These are phyloP conservation scores for Monilinia aucupariae DNA, from an alignment of 2,329 filamentous ascomycete species.

Conservation along the genomic window DNA sequence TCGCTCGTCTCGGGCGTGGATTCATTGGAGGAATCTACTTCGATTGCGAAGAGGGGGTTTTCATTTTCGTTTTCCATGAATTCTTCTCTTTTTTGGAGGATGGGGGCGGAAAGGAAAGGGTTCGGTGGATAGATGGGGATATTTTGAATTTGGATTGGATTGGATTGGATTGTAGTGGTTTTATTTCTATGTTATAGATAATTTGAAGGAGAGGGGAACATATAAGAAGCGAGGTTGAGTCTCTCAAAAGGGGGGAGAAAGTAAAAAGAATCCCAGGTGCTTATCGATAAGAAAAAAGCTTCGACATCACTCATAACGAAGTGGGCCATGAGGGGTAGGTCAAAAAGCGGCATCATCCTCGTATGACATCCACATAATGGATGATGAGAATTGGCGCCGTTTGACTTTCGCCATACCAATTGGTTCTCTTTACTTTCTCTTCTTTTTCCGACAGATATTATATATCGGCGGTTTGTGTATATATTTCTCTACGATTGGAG, in stretches of 20 bases:
- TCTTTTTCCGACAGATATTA: background rate
- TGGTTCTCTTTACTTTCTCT: too few species aligned
- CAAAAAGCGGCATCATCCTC: background rate
- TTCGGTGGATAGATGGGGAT: background rate
- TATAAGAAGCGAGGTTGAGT: background rate
- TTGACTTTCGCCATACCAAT: too few species aligned
- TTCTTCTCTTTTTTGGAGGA: background rate
- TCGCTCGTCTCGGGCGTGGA: background rate
- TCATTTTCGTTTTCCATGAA: slow-evolving; percentile 24
- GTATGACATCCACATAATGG: background rate
- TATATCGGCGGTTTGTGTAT: background rate
- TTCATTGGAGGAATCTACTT: slow-evolving; percentile 39
- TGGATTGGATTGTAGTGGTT: slow-evolving; percentile 27
- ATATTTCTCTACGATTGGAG: background rate
- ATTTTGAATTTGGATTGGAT: background rate
- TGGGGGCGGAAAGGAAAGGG: too few species aligned
- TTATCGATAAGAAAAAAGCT: slow-evolving; percentile 10
- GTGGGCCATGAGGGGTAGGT: slow-evolving; percentile 6
- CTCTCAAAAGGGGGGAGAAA: background rate
- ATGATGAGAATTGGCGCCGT: background rate
- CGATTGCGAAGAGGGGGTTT: slow-evolving; percentile 41
- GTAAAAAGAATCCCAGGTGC: background rate
- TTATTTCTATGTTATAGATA: too few species aligned
- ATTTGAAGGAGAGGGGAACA: background rate
- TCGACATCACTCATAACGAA: background rate